Conservation (phyloP, 2,329 filamentous ascomycete genomes). For the Colletotrichum musicola region DNA sequence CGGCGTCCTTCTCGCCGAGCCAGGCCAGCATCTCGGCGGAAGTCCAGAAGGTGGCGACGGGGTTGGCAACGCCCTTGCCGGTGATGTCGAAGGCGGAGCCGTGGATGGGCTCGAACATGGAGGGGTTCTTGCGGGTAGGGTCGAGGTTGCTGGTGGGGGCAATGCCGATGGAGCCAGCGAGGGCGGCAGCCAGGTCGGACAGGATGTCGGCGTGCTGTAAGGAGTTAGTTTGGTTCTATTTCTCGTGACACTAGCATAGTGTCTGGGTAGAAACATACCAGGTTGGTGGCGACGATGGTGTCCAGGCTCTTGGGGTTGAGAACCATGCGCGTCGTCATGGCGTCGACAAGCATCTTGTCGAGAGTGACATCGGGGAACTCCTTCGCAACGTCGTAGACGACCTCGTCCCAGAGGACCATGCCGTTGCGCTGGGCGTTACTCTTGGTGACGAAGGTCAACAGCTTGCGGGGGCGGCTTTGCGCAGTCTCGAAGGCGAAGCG, state of each 20-base stretch:
- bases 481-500: conserved; percentile 73
- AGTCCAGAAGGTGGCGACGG: conserved; percentile 67
- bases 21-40: conserved; percentile 66
- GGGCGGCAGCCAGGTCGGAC: conserved; percentile 74
- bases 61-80: conserved; percentile 65
- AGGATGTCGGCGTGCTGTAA: conserved; percentile 68
- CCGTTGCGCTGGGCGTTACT: conserved; percentile 75
- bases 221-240: not conserved
- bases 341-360: conserved; percentile 75
- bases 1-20: conserved; percentile 63
- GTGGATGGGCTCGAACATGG: conserved; percentile 70
- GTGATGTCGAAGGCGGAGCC: conserved; percentile 67
- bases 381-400: conserved; percentile 65
- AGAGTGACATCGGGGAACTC: conserved; percentile 71
- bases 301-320: conserved; percentile 69
- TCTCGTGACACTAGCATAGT: not conserved
- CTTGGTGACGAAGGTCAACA: conserved; percentile 74
- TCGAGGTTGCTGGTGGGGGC: conserved; percentile 76
- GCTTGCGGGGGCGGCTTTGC: conserved; percentile 63
- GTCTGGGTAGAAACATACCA: conserved; percentile 48
- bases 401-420: conserved; percentile 77
- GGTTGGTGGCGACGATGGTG: conserved; percentile 73
- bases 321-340: conserved; percentile 65
- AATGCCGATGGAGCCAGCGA: conserved; percentile 78
- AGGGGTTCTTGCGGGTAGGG: conserved; percentile 63